phyloP scores from a whole-genome alignment of 2,329 filamentous ascomycete genomes.

The Graphium sp. region DNA sequence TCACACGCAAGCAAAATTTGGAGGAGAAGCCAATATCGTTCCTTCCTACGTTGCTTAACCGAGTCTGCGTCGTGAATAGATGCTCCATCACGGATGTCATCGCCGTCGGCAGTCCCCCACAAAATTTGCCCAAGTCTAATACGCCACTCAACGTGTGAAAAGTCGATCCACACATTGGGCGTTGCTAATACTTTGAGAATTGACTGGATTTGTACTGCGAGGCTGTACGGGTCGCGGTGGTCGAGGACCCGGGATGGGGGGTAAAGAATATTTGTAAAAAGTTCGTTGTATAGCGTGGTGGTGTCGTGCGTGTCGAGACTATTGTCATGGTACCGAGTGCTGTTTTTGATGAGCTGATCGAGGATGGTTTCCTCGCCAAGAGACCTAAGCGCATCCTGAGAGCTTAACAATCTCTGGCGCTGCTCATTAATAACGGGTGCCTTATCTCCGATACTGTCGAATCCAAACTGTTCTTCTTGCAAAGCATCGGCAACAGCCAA shows the following conservation, averaged over 20 bases:
- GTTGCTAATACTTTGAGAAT: conserved; percentile 48
- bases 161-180: conserved; percentile 57
- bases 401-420: conserved; percentile 36
- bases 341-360: conserved; percentile 39
- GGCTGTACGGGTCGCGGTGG: conserved; percentile 39
- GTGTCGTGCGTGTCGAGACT: conserved; percentile 24
- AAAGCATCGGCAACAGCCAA: conserved; percentile 47
- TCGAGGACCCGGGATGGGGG: conserved; percentile 38
- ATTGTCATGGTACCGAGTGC: conserved; percentile 35
- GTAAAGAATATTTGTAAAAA: conserved; percentile 42
- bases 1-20: conserved; percentile 50
- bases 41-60: conserved; percentile 34
- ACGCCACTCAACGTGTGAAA: conserved; percentile 59
- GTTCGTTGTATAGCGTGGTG: conserved; percentile 41
- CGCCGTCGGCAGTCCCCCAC: conserved; percentile 40
- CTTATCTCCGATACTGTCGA: conserved; percentile 36
- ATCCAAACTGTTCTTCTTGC: conserved; percentile 43
- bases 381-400: conserved; percentile 33
- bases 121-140: conserved; percentile 56
- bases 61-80: conserved; percentile 29
- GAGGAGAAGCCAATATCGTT: conserved; percentile 50
- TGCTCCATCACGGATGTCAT: conserved; percentile 34
- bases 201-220: conserved; percentile 54
- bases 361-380: conserved; percentile 40
- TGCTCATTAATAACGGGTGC: conserved; percentile 37